Base-by-base conservation (phyloP, 202 grass and related monocot species). In the Eragrostis tef region DNA sequence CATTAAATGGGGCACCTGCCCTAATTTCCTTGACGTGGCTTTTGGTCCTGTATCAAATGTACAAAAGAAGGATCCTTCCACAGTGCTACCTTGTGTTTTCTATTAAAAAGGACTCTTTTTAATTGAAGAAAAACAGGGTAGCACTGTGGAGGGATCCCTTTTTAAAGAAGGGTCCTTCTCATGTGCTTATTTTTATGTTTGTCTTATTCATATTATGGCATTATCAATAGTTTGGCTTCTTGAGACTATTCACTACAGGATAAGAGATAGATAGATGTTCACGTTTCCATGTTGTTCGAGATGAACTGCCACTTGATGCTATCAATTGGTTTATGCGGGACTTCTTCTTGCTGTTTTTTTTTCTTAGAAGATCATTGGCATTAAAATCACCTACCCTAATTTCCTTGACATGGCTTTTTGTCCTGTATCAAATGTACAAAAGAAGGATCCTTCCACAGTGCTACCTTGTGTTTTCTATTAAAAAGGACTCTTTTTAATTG, bases 241-340 rank as follows among this genome's bases (percentile, higher is more conserved):
- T 83, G 24, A 65, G 66, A 70, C 29, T 21, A 21, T 2, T 56
- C 53, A 10, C 19, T 57, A 48, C 62, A 72, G 11, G 31, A 48
- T 17, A 64, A n/a, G n/a, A n/a, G n/a, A 1, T 44, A 17, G 20
- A 48, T 47, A 57, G 31, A 34, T 31, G 31, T 83, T 87, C 70
- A 19, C 70, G 65, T 70, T 34, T 57, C 45, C 9, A 80, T 44
- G 14, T 39, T 46, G 34, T 46, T 74, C 21, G 56, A 66, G 49
- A 81, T 58, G 5, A 19, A 45, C 15, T 27, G 6, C n/a, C 44
- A 74, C 0, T 13, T 42, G 27, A n/a, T 78, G 43, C 67, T 79
- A 53, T 60, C 21, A 83, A 67, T 34, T 73, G n/a, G 24, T 49
- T 65, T 76, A 67, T 79, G n/a, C 8, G 16, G 42, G 20, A 66